phyloP scores from a whole-genome alignment of 768 basidiomycete species.

The Neoboletus magnificus region DNA sequence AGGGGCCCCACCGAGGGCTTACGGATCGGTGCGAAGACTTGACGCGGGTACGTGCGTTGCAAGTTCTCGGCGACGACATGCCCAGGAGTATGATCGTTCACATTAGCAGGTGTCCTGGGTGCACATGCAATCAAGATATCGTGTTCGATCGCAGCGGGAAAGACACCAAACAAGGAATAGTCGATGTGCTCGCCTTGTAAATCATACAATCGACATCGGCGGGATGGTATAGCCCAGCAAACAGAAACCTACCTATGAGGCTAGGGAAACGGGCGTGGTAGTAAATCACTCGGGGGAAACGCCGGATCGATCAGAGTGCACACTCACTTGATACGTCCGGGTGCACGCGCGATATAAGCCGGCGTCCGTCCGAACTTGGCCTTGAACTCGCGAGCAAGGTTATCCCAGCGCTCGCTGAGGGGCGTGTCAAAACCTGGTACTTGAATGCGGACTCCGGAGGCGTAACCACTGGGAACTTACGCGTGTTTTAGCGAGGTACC shows the following conservation, averaged over 20 bases:
- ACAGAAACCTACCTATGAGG: conserved; percentile 32
- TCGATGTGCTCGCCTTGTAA: conserved; percentile 77
- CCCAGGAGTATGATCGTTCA: conserved; percentile 38
- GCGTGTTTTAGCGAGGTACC: conserved; percentile 55
- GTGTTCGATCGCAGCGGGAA: conserved; percentile 81
- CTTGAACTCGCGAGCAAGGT: conserved; percentile 59
- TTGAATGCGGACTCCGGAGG: background rate
- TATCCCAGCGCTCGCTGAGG: conserved; percentile 52
- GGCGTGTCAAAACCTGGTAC: background rate
- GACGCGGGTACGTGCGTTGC: conserved; percentile 54
- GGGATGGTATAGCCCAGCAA: background rate
- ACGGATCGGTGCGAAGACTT: conserved; percentile 54
- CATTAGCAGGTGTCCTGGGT: conserved; percentile 29
- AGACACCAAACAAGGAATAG: conserved; percentile 78
- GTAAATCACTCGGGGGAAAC: background rate
- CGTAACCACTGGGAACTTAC: conserved; percentile 22
- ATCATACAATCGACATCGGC: background rate
- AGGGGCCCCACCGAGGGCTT: conserved; percentile 23
- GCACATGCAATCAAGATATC: conserved; percentile 81
- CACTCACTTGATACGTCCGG: conserved; percentile 74
- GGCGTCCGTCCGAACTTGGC: conserved; percentile 64
- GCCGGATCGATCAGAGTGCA: background rate
- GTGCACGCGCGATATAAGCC: conserved; percentile 69
- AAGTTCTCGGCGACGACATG: conserved; percentile 63
- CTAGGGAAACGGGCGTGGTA: conserved; percentile 11